Percentiles rank a stretch among this genome's conserved stretches.
These are phyloP conservation scores for Abrus precatorius DNA, from an alignment of 306 rosid species.

Conservation along the genomic window DNA sequence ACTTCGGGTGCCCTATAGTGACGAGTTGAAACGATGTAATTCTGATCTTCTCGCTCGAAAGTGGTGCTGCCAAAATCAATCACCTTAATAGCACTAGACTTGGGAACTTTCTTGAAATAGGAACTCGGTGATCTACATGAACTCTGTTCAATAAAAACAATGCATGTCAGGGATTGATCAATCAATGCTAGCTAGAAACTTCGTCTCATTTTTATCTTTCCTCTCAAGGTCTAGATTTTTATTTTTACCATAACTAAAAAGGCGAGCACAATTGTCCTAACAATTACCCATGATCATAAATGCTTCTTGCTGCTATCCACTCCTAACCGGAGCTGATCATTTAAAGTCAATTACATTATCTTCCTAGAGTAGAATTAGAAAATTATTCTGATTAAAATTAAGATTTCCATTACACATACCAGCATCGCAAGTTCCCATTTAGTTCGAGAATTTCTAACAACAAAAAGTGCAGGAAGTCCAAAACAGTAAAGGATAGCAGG, in stretches of 20 bases:
- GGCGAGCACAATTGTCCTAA: not conserved
- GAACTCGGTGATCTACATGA: conserved; percentile 82
- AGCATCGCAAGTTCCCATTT: not conserved
- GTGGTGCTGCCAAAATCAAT: conserved; percentile 99
- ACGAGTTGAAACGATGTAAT: conserved; percentile 91
- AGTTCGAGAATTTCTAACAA: not conserved
- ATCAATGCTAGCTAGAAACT: not conserved
- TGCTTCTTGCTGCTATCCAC: not conserved
- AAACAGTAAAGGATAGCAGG: not conserved
- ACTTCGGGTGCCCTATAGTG: conserved; percentile 99
- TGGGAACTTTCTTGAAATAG: conserved; percentile 84
- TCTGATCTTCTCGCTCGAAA: conserved; percentile 85
- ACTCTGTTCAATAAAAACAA: conserved; percentile 53
- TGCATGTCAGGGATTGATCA: not conserved
- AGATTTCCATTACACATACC: not conserved
- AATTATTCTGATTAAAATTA: not conserved
- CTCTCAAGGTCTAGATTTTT: not conserved
- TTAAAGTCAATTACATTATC: not conserved
- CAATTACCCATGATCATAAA: not conserved
- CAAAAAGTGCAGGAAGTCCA: not conserved
- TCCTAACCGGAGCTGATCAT: not conserved
- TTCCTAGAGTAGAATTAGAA: not conserved
- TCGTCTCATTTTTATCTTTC: not conserved
- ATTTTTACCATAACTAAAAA: no score
- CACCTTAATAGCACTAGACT: conserved; percentile 90